Evolutionary conservation across 106 monocot species (phyloP), one percentile per base, ranked within the genome.

Genomic region (Hemerocallis citrina): DNA sequence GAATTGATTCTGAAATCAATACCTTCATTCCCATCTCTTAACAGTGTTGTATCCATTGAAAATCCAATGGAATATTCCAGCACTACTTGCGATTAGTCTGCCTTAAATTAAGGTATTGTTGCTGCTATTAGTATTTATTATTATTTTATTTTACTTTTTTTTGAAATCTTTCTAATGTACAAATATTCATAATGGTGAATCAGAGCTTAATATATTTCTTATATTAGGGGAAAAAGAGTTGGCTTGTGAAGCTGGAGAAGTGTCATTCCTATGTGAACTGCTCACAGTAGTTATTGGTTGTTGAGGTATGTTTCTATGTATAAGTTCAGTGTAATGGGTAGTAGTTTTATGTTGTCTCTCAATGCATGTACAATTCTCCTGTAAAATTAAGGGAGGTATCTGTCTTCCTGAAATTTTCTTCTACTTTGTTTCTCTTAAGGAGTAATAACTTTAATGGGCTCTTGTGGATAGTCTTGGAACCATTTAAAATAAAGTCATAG

Each of bases 1-100:
- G 90, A 81, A 63, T 55, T 96, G 71, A 84, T 90, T 63, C 74
- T 96, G 6, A 80, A 77, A 68, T 90, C 90, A 2, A 91, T 96
- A 13, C 87, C 90, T 55, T 76, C 95, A 1, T 86, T 96, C 37
- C 89, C 95, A 29, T 81, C 86, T 62, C 89, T 95, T 14, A 61
- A 17, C 22, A 34, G 15, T 41, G 72, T 78, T 56, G 23, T 46
- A 24, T 19, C 42, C 16, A 36, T 50, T 48, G 80, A 79, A 30
- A 38, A 46, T 39, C 61, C 44, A 42, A 25, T 35, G 36, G 76
- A 63, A 37, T 61, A 31, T 37, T 34, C 72, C 5, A 43, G 45
- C 41, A 50, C 19, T 63, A 19, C 65, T 33, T 59, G 45, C 23
- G 61, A 15, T 67, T 59, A 59, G 28, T 58, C 66, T 14, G 22